Conservation (phyloP, 805 yeast species). For the Starmerella sirachaensis region DNA sequence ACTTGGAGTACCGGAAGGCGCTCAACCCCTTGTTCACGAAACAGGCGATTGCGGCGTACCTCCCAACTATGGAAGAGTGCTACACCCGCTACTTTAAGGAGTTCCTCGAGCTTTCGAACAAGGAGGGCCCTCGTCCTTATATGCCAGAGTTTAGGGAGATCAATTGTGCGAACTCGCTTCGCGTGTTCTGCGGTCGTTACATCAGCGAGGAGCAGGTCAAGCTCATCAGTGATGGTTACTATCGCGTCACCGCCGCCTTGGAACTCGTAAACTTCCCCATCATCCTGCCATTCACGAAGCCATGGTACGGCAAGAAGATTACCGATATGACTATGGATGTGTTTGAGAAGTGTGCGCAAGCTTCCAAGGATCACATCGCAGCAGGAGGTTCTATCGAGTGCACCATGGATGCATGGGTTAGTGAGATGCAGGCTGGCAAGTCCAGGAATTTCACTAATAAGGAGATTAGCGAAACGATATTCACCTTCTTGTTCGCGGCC, state of each 20-base stretch:
- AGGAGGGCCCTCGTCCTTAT: constrained; percentile 47
- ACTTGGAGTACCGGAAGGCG: constrained; percentile 82
- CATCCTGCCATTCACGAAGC: constrained; percentile 87
- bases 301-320: constrained; percentile 93
- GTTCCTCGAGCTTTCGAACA: constrained; percentile 46
- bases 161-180: constrained; percentile 84
- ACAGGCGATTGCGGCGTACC: constrained; percentile 67
- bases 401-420: constrained; percentile 93
- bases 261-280: constrained; percentile 97
- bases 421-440: constrained; percentile 55
- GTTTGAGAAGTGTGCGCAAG: constrained; percentile 77
- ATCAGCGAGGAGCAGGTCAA: constrained; percentile 83
- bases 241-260: constrained; percentile 83
- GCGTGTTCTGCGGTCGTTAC: constrained; percentile 92
- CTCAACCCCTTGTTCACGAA: constrained; percentile 81
- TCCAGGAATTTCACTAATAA: constrained; percentile 76
- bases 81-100: constrained; percentile 70
- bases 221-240: constrained; percentile 83
- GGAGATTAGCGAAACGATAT: constrained; percentile 92
- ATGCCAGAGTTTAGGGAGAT: constrained; percentile 94
- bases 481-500: constrained; percentile 93
- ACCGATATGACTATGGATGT: constrained; percentile 91
- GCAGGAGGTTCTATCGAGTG: constrained; percentile 70
- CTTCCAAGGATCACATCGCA: constrained; percentile 70
- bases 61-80: constrained; percentile 72